phyloP scores from a whole-genome alignment of 2,329 filamentous ascomycete genomes.

The Trichoderma sp. region DNA sequence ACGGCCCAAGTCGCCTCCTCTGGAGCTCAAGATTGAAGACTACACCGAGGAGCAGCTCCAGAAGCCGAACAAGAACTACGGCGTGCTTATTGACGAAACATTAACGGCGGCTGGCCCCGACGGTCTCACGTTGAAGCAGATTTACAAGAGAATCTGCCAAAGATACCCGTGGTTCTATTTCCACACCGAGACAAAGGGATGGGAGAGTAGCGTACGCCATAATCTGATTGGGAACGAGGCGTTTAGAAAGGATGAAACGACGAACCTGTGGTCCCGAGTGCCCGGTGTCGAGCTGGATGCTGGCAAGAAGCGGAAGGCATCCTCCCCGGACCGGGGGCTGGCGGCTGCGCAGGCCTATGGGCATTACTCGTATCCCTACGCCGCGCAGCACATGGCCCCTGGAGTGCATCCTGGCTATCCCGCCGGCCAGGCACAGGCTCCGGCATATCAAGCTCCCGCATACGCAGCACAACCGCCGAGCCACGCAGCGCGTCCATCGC shows the following conservation, averaged over 20 bases:
- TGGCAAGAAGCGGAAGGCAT: constrained; percentile 61
- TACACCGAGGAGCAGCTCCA: constrained; percentile 61
- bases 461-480: constrained; percentile 39
- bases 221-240: constrained; percentile 65
- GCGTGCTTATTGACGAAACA: constrained; percentile 62
- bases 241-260: constrained; percentile 60
- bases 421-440: constrained; percentile 39
- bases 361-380: constrained; percentile 43
- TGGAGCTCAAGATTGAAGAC: constrained; percentile 57
- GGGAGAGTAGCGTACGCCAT: constrained; percentile 67
- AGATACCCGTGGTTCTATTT: constrained; percentile 64
- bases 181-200: constrained; percentile 63
- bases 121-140: constrained; percentile 62
- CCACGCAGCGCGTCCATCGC: constrained; percentile 38
- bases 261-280: constrained; percentile 60
- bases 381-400: constrained; percentile 41
- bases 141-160: constrained; percentile 63
- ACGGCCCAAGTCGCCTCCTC: constrained; percentile 61
- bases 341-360: constrained; percentile 45
- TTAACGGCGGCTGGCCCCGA: constrained; percentile 56
- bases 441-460: constrained; percentile 42
- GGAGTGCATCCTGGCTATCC: constrained; percentile 40
- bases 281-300: constrained; percentile 61
- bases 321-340: constrained; percentile 53
- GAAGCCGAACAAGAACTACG: constrained; percentile 65